Conservation (phyloP, 352 stramenopile species). For the Pythium vanterpoolii region DNA sequence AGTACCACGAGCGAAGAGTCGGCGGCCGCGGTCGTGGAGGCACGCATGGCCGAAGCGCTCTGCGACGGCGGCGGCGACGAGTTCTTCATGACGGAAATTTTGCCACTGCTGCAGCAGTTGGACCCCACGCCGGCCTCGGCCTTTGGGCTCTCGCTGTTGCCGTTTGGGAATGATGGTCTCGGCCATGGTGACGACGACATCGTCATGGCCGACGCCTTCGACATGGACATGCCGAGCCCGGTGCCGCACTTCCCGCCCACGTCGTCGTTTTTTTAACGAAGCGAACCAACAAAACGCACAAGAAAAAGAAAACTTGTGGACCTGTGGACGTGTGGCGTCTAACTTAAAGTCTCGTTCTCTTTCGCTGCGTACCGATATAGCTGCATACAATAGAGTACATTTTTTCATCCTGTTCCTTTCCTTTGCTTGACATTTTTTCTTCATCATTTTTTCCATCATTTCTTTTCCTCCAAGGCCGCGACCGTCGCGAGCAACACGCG, state of each 20-base stretch:
- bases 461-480: background rate
- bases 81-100: slow-evolving; percentile 37
- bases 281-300: background rate
- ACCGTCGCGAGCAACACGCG: slow-evolving; percentile 34
- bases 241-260: slow-evolving; percentile 20
- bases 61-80: slow-evolving; percentile 19
- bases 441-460: background rate
- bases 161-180: background rate
- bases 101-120: slow-evolving; percentile 32
- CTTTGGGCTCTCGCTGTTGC: slow-evolving; percentile 10
- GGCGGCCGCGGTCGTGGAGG: slow-evolving; percentile 13
- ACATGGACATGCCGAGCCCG: slow-evolving; percentile 17
- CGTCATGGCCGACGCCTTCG: slow-evolving; percentile 17
- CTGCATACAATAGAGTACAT: slow-evolving; percentile 13
- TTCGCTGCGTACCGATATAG: background rate
- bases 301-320: background rate
- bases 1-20: slow-evolving; percentile 20
- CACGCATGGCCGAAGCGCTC: slow-evolving; percentile 14
- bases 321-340: slow-evolving; percentile 1
- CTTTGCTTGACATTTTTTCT: background rate
- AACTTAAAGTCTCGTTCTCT: background rate
- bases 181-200: slow-evolving; percentile 10
- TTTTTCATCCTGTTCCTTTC: too few relatives aligned
- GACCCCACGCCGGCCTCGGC: slow-evolving; percentile 16
- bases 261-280: slow-evolving; percentile 15